phyloP scores from a whole-genome alignment of 495 filamentous ascomycete species.

The Aspergillus ostianus region DNA sequence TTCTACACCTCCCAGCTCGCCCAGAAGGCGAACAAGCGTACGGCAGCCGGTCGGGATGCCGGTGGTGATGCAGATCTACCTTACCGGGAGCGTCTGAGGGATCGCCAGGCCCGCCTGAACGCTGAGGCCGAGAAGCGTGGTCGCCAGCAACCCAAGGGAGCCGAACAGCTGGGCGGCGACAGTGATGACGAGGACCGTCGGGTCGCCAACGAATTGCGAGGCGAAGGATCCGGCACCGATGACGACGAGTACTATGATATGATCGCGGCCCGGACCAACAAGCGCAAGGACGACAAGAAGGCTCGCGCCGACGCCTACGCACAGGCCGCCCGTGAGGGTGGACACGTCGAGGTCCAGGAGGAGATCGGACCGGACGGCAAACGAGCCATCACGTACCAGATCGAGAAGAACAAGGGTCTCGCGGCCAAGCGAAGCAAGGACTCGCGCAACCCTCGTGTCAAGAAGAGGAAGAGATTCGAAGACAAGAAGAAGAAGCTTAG shows the following conservation, averaged over 20 bases:
- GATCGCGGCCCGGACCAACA: slow-evolving; percentile 64
- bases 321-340: slow-evolving; percentile 53
- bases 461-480: slow-evolving; percentile 94
- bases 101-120: slow-evolving; percentile 80
- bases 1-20: slow-evolving; percentile 97
- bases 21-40: slow-evolving; percentile 85
- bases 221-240: slow-evolving; percentile 34
- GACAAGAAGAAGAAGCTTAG: slow-evolving; percentile 92
- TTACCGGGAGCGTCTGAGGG: slow-evolving; percentile 79
- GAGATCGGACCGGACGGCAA: slow-evolving; percentile 72
- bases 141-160: slow-evolving; percentile 57
- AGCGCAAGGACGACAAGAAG: slow-evolving; percentile 74
- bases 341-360: slow-evolving; percentile 56
- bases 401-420: slow-evolving; percentile 96
- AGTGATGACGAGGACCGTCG: slow-evolving; percentile 56
- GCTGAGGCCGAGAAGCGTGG: slow-evolving; percentile 83
- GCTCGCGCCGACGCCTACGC: slow-evolving; percentile 53
- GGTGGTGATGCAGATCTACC: slow-evolving; percentile 93
- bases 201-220: slow-evolving; percentile 40
- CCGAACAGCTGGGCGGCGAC: slow-evolving; percentile 62
- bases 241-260: slow-evolving; percentile 90
- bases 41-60: slow-evolving; percentile 72
- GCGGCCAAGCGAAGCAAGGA: slow-evolving; percentile 88
- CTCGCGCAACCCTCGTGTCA: slow-evolving; percentile 89
- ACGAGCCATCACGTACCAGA: slow-evolving; percentile 83